Conservation (phyloP, 441 rosid species). For the Syzygium malaccense region DNA sequence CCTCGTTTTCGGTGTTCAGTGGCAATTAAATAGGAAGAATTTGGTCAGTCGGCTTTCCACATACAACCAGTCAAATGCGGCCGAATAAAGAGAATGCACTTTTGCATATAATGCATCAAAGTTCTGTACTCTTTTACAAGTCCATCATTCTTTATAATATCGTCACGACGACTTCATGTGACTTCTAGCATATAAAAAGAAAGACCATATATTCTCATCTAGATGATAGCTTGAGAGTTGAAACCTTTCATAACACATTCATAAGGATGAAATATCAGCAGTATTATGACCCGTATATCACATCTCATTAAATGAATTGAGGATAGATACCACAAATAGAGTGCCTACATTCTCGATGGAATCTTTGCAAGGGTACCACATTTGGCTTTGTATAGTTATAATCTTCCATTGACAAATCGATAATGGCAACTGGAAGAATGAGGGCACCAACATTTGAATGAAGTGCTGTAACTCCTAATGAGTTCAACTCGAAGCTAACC, state of each 20-base stretch:
- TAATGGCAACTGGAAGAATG: too few species aligned
- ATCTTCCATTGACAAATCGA: too few species aligned
- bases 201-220: not conserved
- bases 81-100: not conserved
- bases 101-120: not conserved
- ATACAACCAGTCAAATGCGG: not conserved
- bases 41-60: not conserved
- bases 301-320: not conserved
- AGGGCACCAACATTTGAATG: too few species aligned
- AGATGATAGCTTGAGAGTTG: not conserved
- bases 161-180: not conserved
- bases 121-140: not conserved
- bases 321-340: not conserved
- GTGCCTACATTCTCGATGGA: not conserved
- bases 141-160: not conserved
- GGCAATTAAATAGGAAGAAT: not conserved
- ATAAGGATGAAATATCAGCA: not conserved
- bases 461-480: too few species aligned
- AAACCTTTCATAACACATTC: not conserved
- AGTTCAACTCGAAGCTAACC: too few species aligned
- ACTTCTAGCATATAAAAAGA: not conserved
- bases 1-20: not conserved
- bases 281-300: not conserved
- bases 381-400: too few species aligned
- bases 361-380: too few species aligned